A percentile compares a stretch with the other conserved stretches of the same genome.
These are phyloP conservation scores for Lathyrus aphaca DNA, from an alignment of 306 rosid species.

Conservation along the genomic window DNA sequence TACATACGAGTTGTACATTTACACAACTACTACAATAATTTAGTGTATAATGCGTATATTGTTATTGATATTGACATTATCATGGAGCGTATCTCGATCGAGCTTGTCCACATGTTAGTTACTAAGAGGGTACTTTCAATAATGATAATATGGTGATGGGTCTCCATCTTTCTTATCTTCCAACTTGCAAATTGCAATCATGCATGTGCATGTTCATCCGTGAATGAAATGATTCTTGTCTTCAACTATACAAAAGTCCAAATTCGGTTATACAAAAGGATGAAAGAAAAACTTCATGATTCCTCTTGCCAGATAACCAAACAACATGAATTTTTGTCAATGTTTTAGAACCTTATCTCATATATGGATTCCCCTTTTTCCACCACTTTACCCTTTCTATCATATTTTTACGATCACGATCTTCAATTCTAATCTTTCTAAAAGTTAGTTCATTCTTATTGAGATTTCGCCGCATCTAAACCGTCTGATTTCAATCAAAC, in stretches of 20 bases:
- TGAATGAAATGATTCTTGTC: slow-evolving; percentile 51
- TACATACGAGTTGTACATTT: too few species aligned
- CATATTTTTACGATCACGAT: slow-evolving; percentile 13
- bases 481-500: not conserved
- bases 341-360: slow-evolving; percentile 41
- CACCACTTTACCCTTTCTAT: slow-evolving; percentile 12
- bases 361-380: slow-evolving; percentile 20
- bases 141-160: slow-evolving; percentile 38
- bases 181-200: slow-evolving; percentile 50
- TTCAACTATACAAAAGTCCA: slow-evolving; percentile 63
- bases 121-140: too few species aligned
- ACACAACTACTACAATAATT: too few species aligned
- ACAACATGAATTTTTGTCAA: slow-evolving; percentile 29
- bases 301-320: slow-evolving; percentile 34
- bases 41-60: too few species aligned
- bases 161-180: slow-evolving; percentile 50
- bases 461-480: too few species aligned
- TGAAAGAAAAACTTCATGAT: slow-evolving; percentile 21
- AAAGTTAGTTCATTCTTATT: too few species aligned
- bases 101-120: too few species aligned
- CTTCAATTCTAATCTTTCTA: too few species aligned
- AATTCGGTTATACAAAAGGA: slow-evolving; percentile 42
- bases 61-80: too few species aligned
- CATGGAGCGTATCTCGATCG: too few species aligned
- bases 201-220: slow-evolving; percentile 50